These are phyloP conservation scores for Zizania latifolia DNA, from an alignment of 176 grass and related monocot species.

Conservation along the genomic window DNA sequence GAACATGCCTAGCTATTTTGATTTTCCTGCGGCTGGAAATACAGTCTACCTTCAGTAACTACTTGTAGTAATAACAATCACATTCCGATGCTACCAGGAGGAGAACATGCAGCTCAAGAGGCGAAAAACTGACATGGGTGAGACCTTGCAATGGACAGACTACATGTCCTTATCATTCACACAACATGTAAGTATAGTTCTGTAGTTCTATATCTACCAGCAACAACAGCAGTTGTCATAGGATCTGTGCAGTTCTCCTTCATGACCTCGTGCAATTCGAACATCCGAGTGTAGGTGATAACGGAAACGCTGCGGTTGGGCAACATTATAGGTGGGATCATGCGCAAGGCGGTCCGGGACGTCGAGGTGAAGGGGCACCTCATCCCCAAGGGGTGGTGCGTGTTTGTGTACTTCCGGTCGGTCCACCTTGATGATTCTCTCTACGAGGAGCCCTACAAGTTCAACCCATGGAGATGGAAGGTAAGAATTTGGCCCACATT, in stretches of 20 bases:
- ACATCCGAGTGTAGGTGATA: conserved; percentile 38
- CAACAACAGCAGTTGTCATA: too few species aligned
- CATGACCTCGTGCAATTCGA: background rate
- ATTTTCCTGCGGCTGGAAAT: background rate
- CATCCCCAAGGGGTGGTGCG: conserved; percentile 92
- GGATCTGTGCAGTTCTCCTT: background rate
- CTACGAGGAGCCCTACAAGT: conserved; percentile 72
- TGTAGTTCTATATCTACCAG: background rate
- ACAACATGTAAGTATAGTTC: conserved; percentile 56
- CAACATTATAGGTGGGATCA: conserved; percentile 93
- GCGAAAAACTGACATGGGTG: conserved; percentile 34
- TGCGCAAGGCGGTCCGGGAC: conserved; percentile 82
- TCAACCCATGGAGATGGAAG: conserved; percentile 99
- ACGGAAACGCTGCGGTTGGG: conserved; percentile 74
- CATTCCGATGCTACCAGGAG: conserved; percentile 39
- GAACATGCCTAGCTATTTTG: conserved; percentile 15
- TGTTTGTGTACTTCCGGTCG: conserved; percentile 86
- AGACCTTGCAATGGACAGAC: conserved; percentile 71
- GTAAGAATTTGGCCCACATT: conserved; percentile 45
- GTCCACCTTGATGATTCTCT: conserved; percentile 68
- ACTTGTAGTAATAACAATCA: conserved; percentile 18
- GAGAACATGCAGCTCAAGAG: conserved; percentile 83
- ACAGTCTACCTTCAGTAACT: background rate
- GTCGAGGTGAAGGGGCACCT: conserved; percentile 85
- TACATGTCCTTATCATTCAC: conserved; percentile 94